phyloP scores from a whole-genome alignment of 2,329 filamentous ascomycete genomes.

The Exserohilum rostratum region DNA sequence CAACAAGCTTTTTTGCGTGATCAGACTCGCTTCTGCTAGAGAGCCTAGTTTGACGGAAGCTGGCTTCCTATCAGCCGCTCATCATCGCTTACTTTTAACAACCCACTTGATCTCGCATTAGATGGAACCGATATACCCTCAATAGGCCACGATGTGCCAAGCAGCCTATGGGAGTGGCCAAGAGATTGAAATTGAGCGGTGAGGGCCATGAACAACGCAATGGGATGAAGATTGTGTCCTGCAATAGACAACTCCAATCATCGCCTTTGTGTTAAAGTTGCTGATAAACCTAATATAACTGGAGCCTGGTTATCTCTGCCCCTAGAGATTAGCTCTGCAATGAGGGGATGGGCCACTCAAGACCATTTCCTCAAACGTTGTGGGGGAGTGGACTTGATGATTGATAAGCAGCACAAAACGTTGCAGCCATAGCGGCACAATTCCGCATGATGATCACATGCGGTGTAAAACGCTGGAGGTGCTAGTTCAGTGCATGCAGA shows the following conservation, averaged over 20 bases:
- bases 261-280: background rate
- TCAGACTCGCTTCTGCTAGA: background rate
- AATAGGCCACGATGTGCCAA: background rate
- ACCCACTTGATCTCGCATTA: background rate
- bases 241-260: background rate
- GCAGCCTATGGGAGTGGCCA: background rate
- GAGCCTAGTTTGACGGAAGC: background rate
- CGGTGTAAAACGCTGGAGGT: background rate
- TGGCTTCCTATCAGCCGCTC: background rate
- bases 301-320: background rate
- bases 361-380: background rate
- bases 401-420: background rate
- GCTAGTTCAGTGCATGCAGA: background rate
- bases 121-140: background rate
- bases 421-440: background rate
- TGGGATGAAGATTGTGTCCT: background rate
- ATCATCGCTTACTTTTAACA: background rate
- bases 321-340: background rate
- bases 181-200: background rate
- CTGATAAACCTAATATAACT: background rate
- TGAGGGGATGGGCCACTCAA: background rate
- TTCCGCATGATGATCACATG: background rate
- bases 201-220: background rate
- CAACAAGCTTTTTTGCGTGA: background rate
- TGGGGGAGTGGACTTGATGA: background rate